These are phyloP conservation scores for Amanita muscaria DNA, from an alignment of 768 basidiomycete species.

Conservation along the genomic window DNA sequence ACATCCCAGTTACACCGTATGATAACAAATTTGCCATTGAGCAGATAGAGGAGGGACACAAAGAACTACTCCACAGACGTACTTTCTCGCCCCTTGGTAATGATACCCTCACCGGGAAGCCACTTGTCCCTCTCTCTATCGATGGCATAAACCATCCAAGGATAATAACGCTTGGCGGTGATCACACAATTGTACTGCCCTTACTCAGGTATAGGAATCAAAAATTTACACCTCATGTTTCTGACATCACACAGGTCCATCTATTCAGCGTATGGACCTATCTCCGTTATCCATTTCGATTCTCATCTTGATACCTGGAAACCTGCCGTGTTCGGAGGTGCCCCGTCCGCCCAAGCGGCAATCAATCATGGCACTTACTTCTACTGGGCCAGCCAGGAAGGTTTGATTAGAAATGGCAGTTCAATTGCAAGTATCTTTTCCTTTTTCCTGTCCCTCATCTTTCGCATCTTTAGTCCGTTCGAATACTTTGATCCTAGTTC, in stretches of 20 bases:
- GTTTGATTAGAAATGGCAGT: conserved; percentile 66
- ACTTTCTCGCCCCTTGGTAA: conserved; percentile 56
- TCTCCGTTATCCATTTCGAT: conserved; percentile 83
- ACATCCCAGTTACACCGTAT: conserved; percentile 73
- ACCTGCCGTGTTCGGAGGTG: conserved; percentile 65
- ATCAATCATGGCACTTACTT: conserved; percentile 90
- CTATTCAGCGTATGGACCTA: conserved; percentile 66
- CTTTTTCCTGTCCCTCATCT: conserved; percentile 12
- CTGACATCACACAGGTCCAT: conserved; percentile 38
- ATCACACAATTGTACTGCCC: conserved; percentile 72
- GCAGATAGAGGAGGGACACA: conserved; percentile 70
- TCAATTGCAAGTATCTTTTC: conserved; percentile 70
- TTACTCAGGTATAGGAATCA: conserved; percentile 24
- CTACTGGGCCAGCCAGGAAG: conserved; percentile 81
- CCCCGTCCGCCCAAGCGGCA: conserved; percentile 60
- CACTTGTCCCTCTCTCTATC: conserved; percentile 46
- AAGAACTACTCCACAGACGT: conserved; percentile 54
- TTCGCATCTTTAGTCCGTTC: conserved; percentile 14
- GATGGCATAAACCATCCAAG: conserved; percentile 75
- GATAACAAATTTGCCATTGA: conserved; percentile 66
- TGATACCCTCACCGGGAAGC: conserved; percentile 49
- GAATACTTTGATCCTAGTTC: conserved; percentile 71
- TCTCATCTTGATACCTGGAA: conserved; percentile 75
- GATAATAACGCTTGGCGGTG: conserved; percentile 78
- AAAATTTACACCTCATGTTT: no score